phyloP scores from a whole-genome alignment of 1,284 basidiomycete genomes.

The Cryptococcus floricola region DNA sequence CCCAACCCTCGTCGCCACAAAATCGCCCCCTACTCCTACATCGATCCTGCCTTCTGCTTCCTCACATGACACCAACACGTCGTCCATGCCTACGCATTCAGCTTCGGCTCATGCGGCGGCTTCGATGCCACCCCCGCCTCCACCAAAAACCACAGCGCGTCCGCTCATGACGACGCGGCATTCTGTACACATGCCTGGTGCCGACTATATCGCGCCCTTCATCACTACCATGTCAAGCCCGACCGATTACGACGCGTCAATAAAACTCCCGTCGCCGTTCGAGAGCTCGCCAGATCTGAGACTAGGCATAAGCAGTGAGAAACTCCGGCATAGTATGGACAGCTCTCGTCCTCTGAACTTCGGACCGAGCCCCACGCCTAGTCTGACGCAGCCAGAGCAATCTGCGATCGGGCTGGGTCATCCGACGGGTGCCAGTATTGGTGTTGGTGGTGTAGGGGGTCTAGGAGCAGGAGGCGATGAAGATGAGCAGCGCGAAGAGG shows the following conservation, averaged over 20 bases:
- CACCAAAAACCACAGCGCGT: not conserved
- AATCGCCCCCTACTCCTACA: not conserved
- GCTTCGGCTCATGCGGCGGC: not conserved
- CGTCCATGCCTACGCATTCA: not conserved
- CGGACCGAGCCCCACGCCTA: not conserved
- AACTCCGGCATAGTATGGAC: constrained; percentile 9
- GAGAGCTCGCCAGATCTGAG: constrained; percentile 11
- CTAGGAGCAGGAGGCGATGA: constrained; percentile 38
- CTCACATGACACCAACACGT: not conserved
- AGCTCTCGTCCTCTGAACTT: not conserved
- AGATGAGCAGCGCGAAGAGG: constrained; percentile 40
- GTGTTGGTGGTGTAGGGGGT: constrained; percentile 37
- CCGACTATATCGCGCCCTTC: constrained; percentile 30
- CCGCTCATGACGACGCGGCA: constrained; percentile 16
- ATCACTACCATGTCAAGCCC: not conserved
- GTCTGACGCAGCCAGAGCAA: not conserved
- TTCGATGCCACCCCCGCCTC: not conserved
- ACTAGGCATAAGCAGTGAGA: not conserved
- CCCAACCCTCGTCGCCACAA: not conserved
- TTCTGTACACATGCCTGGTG: constrained; percentile 20
- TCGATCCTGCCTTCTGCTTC: not conserved
- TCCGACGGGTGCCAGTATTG: not conserved
- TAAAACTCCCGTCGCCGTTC: not conserved
- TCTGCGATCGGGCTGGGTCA: not conserved
- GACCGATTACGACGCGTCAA: not conserved